Conservation (phyloP, 257 asterid species). For the Nyctanthes arbortristis region DNA sequence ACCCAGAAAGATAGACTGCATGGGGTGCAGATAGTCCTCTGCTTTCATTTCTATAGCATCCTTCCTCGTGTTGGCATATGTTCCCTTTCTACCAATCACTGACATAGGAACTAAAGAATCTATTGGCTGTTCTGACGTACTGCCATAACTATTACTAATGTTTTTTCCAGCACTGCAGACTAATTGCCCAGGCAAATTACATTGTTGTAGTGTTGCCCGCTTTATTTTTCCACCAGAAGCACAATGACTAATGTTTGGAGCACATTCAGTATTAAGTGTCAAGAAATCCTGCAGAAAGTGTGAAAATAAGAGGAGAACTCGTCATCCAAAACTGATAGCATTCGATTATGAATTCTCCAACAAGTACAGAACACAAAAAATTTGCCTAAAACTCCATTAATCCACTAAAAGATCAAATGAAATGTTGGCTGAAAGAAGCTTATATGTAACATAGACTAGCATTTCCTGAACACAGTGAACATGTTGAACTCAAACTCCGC, state of each 20-base stretch:
- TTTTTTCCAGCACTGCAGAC: conserved; percentile 38
- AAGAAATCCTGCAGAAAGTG: conserved; percentile 56
- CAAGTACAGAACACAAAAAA: too few species aligned
- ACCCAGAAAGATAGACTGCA: conserved; percentile 96
- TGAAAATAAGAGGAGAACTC: conserved; percentile 10
- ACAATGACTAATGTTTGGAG: conserved; percentile 33
- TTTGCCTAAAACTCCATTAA: too few species aligned
- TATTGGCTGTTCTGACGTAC: conserved; percentile 55
- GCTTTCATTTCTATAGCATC: conserved; percentile 41
- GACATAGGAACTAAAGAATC: conserved; percentile 72
- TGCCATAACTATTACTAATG: conserved; percentile 29
- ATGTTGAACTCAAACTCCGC: conserved; percentile 1
- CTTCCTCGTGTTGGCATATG: conserved; percentile 36
- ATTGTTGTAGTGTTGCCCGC: conserved; percentile 56
- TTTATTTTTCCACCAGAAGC: conserved; percentile 89
- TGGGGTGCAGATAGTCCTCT: conserved; percentile 64
- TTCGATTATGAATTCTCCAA: conserved; percentile 3
- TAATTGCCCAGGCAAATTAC: conserved; percentile 27
- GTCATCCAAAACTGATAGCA: conserved; percentile 12
- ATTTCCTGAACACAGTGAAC: not conserved
- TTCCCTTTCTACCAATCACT: conserved; percentile 41
- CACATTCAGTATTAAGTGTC: conserved; percentile 36
- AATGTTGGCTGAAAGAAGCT: not conserved
- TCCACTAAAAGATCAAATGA: too few species aligned
- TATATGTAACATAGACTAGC: not conserved